Evolutionary conservation across 805 yeast genomes (phyloP).

Genomic region (Zygoascus tannicola): DNA sequence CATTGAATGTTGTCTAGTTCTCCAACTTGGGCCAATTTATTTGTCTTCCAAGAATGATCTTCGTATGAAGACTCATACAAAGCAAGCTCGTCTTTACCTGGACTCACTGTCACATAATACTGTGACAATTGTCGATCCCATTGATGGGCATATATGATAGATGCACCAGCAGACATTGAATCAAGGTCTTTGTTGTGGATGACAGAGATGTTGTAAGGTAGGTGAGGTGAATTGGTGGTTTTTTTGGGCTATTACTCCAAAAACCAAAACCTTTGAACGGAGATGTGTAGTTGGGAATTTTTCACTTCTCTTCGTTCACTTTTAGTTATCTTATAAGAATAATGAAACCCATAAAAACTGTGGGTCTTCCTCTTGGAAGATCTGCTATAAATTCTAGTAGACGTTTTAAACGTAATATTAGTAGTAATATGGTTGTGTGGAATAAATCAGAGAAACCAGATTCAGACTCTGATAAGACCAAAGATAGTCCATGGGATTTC

Average conservation of each 20-base stretch:
- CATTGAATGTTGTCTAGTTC: conserved; percentile 66
- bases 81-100: conserved; percentile 71
- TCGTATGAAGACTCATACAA: conserved; percentile 31
- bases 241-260: no score
- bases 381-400: no score
- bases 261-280: background rate
- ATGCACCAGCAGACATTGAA: conserved; percentile 31
- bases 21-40: conserved; percentile 22
- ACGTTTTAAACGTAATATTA: no score
- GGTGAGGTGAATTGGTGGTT: no score
- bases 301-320: no score
- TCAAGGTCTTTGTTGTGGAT: no score
- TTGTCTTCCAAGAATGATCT: conserved; percentile 30
- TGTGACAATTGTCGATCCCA: conserved; percentile 52
- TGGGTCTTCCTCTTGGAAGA: no score
- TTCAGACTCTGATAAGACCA: no score
- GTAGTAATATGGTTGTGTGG: background rate
- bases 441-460: background rate
- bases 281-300: background rate
- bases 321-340: no score
- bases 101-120: conserved; percentile 58
- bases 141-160: conserved; percentile 45
- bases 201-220: no score
- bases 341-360: no score
- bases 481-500: no score